phyloP scores from a whole-genome alignment of 768 basidiomycete genomes.

The Austroboletus festivus region DNA sequence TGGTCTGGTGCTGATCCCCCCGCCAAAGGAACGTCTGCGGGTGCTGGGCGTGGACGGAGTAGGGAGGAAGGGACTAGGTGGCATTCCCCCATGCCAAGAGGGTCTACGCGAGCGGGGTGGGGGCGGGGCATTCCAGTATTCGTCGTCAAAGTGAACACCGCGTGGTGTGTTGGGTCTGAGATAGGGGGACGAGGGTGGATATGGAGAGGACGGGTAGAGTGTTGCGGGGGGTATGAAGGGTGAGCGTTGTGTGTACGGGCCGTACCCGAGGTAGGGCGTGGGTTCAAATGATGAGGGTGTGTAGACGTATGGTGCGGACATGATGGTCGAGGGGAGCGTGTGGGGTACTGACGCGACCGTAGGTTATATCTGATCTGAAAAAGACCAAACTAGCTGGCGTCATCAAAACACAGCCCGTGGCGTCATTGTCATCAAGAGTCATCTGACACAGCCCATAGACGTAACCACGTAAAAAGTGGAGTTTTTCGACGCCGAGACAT shows the following conservation, averaged over 20 bases:
- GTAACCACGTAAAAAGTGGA: no score
- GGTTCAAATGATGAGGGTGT: conserved; percentile 36
- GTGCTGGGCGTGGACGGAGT: conserved; percentile 9
- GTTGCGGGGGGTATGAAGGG: conserved; percentile 43
- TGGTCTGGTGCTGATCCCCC: conserved; percentile 9
- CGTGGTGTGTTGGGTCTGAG: conserved; percentile 30
- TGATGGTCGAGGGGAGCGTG: conserved; percentile 14
- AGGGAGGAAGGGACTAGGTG: conserved; percentile 24
- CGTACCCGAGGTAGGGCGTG: conserved; percentile 34
- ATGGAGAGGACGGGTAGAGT: conserved; percentile 39
- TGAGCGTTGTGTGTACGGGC: conserved; percentile 34
- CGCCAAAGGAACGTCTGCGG: conserved; percentile 32
- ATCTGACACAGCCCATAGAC: no score
- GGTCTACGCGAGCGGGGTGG: conserved; percentile 36
- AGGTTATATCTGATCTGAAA: no score
- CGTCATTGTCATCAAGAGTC: no score
- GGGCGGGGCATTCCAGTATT: conserved; percentile 22
- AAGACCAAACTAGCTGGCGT: no score
- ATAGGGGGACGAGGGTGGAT: conserved; percentile 26
- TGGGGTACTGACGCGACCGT: background rate
- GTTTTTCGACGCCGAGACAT: no score
- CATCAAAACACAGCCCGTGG: no score
- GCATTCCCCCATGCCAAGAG: conserved; percentile 42
- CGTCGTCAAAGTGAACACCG: conserved; percentile 18
- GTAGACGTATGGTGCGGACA: conserved; percentile 45